A percentile compares a stretch with the other conserved stretches of the same genome.
These are phyloP conservation scores for Aspergillus neotritici DNA, from an alignment of 2,329 filamentous ascomycete species.

Conservation along the genomic window DNA sequence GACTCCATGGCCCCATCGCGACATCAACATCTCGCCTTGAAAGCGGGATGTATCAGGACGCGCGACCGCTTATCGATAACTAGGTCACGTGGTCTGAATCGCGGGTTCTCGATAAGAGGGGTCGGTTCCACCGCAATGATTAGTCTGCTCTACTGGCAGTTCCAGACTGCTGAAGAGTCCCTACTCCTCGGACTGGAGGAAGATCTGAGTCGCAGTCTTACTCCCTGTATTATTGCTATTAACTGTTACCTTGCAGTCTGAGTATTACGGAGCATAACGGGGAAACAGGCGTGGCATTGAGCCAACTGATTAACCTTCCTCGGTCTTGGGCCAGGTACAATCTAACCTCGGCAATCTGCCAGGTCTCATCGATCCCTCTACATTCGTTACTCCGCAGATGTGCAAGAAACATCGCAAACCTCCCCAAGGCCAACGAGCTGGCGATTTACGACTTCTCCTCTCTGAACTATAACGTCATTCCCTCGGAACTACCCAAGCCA, in stretches of 20 bases:
- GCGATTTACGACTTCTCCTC: neutral
- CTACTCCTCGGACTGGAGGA: too few species aligned
- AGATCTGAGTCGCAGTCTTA: too few species aligned
- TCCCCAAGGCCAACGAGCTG: conserved; percentile 6
- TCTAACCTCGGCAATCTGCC: conserved; percentile 28
- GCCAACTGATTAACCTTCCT: neutral
- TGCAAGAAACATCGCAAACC: neutral
- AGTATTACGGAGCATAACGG: too few species aligned
- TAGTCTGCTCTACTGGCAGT: too few species aligned
- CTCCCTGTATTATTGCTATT: too few species aligned
- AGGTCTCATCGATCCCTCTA: conserved; percentile 2
- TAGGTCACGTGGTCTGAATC: conserved; percentile 10
- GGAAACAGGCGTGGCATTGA: too few species aligned
- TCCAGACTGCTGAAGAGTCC: too few species aligned
- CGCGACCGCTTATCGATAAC: conserved; percentile 9
- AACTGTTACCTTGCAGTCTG: too few species aligned
- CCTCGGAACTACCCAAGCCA: too few species aligned
- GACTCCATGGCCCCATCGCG: conserved; percentile 32
- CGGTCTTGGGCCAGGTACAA: conserved; percentile 1
- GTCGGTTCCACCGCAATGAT: too few species aligned
- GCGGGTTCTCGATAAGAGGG: too few species aligned
- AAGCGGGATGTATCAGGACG: neutral
- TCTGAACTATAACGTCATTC: neutral
- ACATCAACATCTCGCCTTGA: neutral
- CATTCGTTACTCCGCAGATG: conserved; percentile 7